Evolutionary conservation across 306 rosid species (phyloP), one percentile per base, ranked within the genome.

Genomic region (Acacia confusa): DNA sequence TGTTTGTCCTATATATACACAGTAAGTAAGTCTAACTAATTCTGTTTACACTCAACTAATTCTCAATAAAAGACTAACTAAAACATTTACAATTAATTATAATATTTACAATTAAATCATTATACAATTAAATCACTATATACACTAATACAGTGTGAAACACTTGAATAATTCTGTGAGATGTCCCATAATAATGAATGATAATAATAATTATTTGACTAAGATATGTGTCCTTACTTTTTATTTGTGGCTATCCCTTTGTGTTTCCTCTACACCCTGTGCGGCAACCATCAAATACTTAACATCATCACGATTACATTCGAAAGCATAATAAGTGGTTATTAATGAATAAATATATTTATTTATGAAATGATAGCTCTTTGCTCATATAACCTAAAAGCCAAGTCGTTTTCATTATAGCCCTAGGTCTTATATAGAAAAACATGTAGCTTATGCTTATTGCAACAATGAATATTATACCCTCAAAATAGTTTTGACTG

Each of bases 271-370:
- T 9, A 3, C 0, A 14, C 2, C 27, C 15, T 30, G 30, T 16
- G 22, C 34, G 5, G 43, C n/a, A 40, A 22, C 19, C 34, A 50
- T 61, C 53, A 80, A 70, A 72, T 60, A 32, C 4, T 77, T 55
- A 32, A 41, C 66, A 34, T 71, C 82, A 70, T 53, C 30, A 80
- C 44, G 50, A 15, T 1, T 68, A 47, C 63, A 79, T 75, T 84
- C 24, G 84, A 79, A 75, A 75, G 70, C 78, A 57, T 24, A 24
- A 65, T 47, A 44, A 83, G 19, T 19, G 15, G 45, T 41, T 41
- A 69, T 75, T 19, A 2, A 36, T 36, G 48, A 38, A 30, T 79
- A 68, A 60, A 15, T 7, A 25, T 30, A 16, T 44, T 48, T 40
- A 16, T 11, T 48, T 58, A 25, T 61, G 47, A 25, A 11, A 38